phyloP scores from a whole-genome alignment of 768 basidiomycete species.

The Clitopilus hobsonii region DNA sequence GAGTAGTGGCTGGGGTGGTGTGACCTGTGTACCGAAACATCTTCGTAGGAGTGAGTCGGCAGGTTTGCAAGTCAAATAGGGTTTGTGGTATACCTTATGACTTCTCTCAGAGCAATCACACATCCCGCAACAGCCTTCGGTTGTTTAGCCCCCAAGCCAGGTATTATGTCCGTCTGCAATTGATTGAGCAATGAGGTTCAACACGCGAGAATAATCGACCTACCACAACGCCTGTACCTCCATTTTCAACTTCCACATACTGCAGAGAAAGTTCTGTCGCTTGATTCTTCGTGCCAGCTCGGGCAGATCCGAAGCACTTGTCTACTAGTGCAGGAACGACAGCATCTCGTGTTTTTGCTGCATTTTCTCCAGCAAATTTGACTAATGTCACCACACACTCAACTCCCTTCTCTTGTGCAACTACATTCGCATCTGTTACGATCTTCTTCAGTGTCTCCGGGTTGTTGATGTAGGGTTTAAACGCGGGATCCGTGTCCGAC shows the following conservation, averaged over 20 bases:
- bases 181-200: too few species aligned
- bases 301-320: conserved; percentile 89
- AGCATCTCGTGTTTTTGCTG: conserved; percentile 72
- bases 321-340: conserved; percentile 93
- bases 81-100: conserved; percentile 62
- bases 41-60: conserved; percentile 1
- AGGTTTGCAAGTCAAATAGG: background rate
- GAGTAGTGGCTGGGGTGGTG: conserved; percentile 74
- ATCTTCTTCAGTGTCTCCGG: conserved; percentile 81
- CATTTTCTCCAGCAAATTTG: conserved; percentile 87
- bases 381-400: conserved; percentile 84
- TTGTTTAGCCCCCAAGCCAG: conserved; percentile 86
- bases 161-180: conserved; percentile 67
- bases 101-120: conserved; percentile 74
- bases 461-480: conserved; percentile 82
- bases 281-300: conserved; percentile 86
- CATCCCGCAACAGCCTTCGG: conserved; percentile 88
- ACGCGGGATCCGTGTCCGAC: conserved; percentile 91
- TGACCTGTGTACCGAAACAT: conserved; percentile 71
- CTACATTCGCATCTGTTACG: conserved; percentile 87
- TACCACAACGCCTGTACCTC: conserved; percentile 83
- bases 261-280: conserved; percentile 82
- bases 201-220: conserved; percentile 31
- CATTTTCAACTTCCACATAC: conserved; percentile 92
- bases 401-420: conserved; percentile 96